Evolutionary conservation across 2,329 filamentous ascomycete genomes (phyloP), one percentile per base, ranked within the genome.

Genomic region (Xylaria sp.): DNA sequence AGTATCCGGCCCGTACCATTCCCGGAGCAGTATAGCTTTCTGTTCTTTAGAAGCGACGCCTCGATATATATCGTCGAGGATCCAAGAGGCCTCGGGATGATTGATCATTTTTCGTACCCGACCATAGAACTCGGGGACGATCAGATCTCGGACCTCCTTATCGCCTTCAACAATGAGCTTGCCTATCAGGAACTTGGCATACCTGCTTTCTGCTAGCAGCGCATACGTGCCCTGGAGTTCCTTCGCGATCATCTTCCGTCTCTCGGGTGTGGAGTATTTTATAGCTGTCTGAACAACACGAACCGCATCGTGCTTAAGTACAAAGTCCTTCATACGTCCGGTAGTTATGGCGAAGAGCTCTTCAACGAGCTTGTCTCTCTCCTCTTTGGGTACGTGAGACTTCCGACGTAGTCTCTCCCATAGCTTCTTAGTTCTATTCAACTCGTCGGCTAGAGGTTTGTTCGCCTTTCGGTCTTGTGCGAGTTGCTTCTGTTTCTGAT

Each of bases 251-350:
- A 91, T 89, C 80, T 91, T 93, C 77, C 93, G 88, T 82, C 98
- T 94, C 69, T 92, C 91, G 64, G 89, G 85, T 54, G 91, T 97
- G 56, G 93, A 92, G 81, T 99, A 99, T 81, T 99, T 99, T 82
- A 99, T 89, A 45, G 95, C 96, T 12, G 94, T 98, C 83, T 99
- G 96, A 30, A 99, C 92, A 50, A 97, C 94, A 74, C 96, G 89
- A n/a, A 97, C 95, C 42, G 94, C 93, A 79, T 99, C 96, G 80
- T 99, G 96, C 87, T 99, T 99, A 83, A 99, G 92, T 21, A 98
- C 95, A 74, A 98, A 97, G 70, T 98, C 96, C 81, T 93, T 93
- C 75, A 98, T 92, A 66, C 92, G 89, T 61, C 94, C 95, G 27
- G 93, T 96, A 75, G 98, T 92, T 77, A 99, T 97, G 65, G 87